These are phyloP conservation scores for Bipolaris bicolor DNA, from an alignment of 2,329 filamentous ascomycete genomes.

Conservation along the genomic window DNA sequence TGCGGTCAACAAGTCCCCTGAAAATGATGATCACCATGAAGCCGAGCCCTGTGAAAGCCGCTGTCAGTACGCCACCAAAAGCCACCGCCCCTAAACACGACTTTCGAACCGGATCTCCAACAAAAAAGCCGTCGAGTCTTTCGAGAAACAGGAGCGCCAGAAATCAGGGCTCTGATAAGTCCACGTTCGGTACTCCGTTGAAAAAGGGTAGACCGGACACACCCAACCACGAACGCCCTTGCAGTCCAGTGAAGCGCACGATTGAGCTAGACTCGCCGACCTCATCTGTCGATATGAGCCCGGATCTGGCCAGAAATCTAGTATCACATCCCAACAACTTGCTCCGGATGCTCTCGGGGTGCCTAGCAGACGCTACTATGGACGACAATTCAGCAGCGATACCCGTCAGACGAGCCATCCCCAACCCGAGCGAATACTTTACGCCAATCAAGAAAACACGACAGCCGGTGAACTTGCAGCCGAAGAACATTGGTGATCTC, in stretches of 20 bases:
- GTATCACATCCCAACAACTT: not conserved
- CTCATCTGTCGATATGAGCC: not conserved
- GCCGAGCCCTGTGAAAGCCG: not conserved
- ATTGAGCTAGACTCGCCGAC: constrained; percentile 3
- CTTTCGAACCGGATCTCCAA: not conserved
- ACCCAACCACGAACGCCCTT: constrained; percentile 4
- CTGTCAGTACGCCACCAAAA: not conserved
- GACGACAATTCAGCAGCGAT: not conserved
- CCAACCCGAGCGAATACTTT: not conserved
- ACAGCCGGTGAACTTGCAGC: not conserved
- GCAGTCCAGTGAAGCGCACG: constrained; percentile 8
- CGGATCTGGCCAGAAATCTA: not conserved
- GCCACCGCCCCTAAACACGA: not conserved
- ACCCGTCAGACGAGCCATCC: not conserved
- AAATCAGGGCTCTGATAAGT: not conserved
- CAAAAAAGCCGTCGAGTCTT: constrained; percentile 5
- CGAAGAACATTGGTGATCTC: constrained; percentile 23
- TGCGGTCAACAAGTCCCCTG: constrained; percentile 3
- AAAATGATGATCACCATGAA: not conserved
- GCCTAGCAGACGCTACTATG: not conserved
- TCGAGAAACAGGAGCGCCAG: constrained; percentile 4
- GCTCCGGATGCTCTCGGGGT: not conserved
- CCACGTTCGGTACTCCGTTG: not conserved
- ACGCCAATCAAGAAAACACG: not conserved
- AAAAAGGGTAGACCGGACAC: not conserved